Evolutionary conservation across 495 filamentous ascomycete species (phyloP).

Genomic region (Lophiotrema nucula): DNA sequence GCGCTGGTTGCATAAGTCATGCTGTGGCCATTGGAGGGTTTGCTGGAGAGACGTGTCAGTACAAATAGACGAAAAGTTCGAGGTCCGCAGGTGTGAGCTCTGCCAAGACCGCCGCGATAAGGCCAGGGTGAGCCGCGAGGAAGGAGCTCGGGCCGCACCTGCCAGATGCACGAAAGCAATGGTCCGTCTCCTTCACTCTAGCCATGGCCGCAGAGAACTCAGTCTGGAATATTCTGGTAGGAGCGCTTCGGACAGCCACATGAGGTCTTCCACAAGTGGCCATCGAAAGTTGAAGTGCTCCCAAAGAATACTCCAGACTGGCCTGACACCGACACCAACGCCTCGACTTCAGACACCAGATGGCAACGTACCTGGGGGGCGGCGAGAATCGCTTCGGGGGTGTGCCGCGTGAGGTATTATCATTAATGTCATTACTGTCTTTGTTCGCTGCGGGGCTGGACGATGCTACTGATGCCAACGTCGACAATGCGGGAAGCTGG

Average conservation of each 20-base stretch:
- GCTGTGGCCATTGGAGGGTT: conserved; percentile 52
- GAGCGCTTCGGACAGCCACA: too few relatives aligned
- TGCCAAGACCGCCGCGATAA: conserved; percentile 25
- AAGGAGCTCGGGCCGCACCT: conserved; percentile 8
- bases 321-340: background rate
- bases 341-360: background rate
- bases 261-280: too few relatives aligned
- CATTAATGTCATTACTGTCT: conserved; percentile 8
- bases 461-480: conserved; percentile 62
- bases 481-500: conserved; percentile 59
- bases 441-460: conserved; percentile 59
- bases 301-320: background rate
- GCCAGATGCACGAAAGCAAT: too few relatives aligned
- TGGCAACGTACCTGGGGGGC: conserved; percentile 15
- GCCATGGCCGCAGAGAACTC: too few relatives aligned
- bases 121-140: conserved; percentile 15
- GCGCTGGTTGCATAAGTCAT: conserved; percentile 64
- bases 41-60: conserved; percentile 37
- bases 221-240: too few relatives aligned
- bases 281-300: too few relatives aligned
- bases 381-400: conserved; percentile 17
- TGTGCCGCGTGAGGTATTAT: conserved; percentile 13
- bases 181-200: too few relatives aligned
- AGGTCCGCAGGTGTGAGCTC: too few relatives aligned
- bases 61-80: conserved; percentile 27